Conservation (phyloP, 306 rosid species). For the Quercus rubra region DNA sequence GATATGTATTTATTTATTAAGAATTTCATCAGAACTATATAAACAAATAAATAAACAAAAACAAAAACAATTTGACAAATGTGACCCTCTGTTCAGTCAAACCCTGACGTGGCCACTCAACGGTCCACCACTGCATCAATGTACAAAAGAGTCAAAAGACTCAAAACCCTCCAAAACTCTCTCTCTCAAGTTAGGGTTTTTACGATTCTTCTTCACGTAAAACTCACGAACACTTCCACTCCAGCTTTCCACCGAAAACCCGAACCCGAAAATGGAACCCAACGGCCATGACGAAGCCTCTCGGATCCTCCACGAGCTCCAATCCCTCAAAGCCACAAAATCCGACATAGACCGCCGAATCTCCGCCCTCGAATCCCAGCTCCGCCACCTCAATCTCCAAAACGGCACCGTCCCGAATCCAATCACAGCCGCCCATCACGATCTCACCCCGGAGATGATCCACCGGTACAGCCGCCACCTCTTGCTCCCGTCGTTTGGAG, state of each 20-base stretch:
- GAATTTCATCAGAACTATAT: too few species aligned
- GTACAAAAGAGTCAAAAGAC: neutral
- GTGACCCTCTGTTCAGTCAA: too few species aligned
- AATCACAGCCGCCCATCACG: slow-evolving; percentile 25
- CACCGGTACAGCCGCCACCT: slow-evolving; percentile 97
- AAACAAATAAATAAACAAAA: too few species aligned
- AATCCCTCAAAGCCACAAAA: slow-evolving; percentile 49
- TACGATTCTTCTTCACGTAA: neutral
- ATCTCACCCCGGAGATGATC: slow-evolving; percentile 60
- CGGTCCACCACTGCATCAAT: too few species aligned
- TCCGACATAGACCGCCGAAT: slow-evolving; percentile 53
- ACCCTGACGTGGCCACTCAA: too few species aligned
- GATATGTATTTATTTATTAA: neutral
- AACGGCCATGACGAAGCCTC: slow-evolving; percentile 30
- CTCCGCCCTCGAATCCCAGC: slow-evolving; percentile 61
- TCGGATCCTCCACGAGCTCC: slow-evolving; percentile 50
- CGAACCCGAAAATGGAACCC: slow-evolving; percentile 32
- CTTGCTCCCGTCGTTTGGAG: slow-evolving; percentile 85
- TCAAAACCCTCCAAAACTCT: neutral
- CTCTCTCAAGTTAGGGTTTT: neutral
- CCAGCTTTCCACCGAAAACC: neutral
- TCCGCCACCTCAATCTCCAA: slow-evolving; percentile 35
- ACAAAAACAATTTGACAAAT: too few species aligned
- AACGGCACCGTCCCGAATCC: slow-evolving; percentile 32
- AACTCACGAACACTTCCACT: neutral